Base-by-base conservation (phyloP, 352 stramenopile genomes). In the Nannochloropsis limnetica region DNA sequence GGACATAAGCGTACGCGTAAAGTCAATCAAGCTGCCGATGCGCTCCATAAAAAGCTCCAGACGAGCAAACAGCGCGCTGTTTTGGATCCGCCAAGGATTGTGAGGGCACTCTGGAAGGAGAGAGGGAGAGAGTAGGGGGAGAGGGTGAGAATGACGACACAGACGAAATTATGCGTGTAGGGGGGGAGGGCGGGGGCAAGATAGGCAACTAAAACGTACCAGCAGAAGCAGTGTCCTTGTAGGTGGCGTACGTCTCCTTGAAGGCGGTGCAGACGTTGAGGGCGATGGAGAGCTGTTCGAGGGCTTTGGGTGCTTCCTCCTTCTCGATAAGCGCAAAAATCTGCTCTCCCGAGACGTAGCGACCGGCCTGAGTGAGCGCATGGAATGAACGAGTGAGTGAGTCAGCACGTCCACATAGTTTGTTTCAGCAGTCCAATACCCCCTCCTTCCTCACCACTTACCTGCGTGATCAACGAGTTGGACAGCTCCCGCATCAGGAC, bases 221-320 rank as follows among this genome's bases (percentile, higher is more conserved):
- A 17, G 92, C 93, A 83, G 97, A 95, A 14, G 95, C 95, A 20
- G 91, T 97, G n/a, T 91, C 90, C 85, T 98, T 98, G 90, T 98
- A 98, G 88, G 98, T 93, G 85, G 96, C 95, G 86, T 98, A 99
- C n/a, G 91, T 98, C 82, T 88, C 94, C 87, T 99, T 98, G 91
- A 99, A 98, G 25, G 91, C 91, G 67, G 90, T 93, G 86, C 95
- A 98, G 14, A 98, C 93, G 80, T 89, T 84, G 27, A 84, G 32
- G 31, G 80, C n/a, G 29, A 28, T 43, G 15, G 80, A 69, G 23
- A 99, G 89, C 85, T 98, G 93, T 68, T 97, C 93, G 0, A 98
- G 91, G 2, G 94, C 95, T 82, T 95, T 88, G 17, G 89, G 90
- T 0, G 95, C 93, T 84, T 98, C 94, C 37, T 98, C 95, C 82